Evolutionary conservation across 1,139 yeast species (phyloP).

Genomic region (Hyphopichia pseudoburtonii): DNA sequence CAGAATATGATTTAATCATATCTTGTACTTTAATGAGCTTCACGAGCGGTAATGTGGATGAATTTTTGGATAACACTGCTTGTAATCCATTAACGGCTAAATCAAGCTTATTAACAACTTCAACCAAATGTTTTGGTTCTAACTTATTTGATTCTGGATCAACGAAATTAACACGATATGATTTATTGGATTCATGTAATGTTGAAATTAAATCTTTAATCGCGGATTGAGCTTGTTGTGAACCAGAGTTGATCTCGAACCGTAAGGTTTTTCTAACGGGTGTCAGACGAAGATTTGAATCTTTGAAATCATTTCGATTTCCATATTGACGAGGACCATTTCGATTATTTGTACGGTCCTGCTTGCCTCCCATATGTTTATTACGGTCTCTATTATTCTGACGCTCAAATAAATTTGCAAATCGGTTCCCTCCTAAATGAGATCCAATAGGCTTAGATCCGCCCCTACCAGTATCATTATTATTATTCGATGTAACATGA

Average conservation of each 20-base stretch:
- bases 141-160: constrained; percentile 24
- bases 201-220: constrained; percentile 28
- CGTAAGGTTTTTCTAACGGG: constrained; percentile 9
- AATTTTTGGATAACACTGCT: constrained; percentile 21
- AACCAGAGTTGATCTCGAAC: constrained; percentile 19
- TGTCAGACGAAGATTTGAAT: neutral
- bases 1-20: constrained; percentile 35
- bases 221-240: constrained; percentile 29
- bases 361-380: neutral
- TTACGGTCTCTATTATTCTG: constrained; percentile 1
- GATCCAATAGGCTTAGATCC: too few relatives aligned
- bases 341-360: too few relatives aligned
- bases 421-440: constrained; percentile 7
- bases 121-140: constrained; percentile 23
- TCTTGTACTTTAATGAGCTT: constrained; percentile 26
- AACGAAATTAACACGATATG: constrained; percentile 28
- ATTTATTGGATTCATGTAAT: constrained; percentile 21
- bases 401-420: constrained; percentile 9
- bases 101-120: constrained; percentile 31
- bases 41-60: constrained; percentile 26
- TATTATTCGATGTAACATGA: too few relatives aligned
- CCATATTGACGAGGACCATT: neutral
- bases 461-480: too few relatives aligned
- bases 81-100: constrained; percentile 30
- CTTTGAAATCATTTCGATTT: neutral